Percentiles rank a stretch among this genome's conserved stretches.
Evolutionary conservation across 805 yeast species (phyloP).

Genomic region (Teunomyces barrocoloradensis): DNA sequence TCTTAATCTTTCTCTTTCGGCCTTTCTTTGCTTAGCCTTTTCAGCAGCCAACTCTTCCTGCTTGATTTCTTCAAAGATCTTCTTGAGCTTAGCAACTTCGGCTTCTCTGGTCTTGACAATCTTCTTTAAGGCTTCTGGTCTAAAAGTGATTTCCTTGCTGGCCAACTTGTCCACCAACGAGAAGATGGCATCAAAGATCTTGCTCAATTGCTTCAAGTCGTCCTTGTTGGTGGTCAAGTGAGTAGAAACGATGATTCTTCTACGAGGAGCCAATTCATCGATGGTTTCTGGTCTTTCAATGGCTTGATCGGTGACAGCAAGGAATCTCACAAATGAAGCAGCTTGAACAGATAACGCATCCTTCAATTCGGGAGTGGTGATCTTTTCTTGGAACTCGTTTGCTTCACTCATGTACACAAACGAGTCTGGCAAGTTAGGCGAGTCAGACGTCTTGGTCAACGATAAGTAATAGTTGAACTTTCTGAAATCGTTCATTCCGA

Average conservation of each 20-base stretch:
- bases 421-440: slow-evolving; percentile 63
- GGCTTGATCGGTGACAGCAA: slow-evolving; percentile 85
- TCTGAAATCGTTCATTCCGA: slow-evolving; percentile 74
- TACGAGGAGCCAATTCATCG: slow-evolving; percentile 51
- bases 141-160: slow-evolving; percentile 49
- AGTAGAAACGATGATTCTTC: slow-evolving; percentile 56
- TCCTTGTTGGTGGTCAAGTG: slow-evolving; percentile 47
- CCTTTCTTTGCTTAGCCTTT: slow-evolving; percentile 66
- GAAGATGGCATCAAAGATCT: slow-evolving; percentile 55
- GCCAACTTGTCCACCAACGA: slow-evolving; percentile 59
- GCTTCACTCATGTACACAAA: slow-evolving; percentile 89
- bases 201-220: slow-evolving; percentile 49
- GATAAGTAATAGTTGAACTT: slow-evolving; percentile 77
- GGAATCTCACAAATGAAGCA: slow-evolving; percentile 53
- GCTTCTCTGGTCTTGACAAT: slow-evolving; percentile 71
- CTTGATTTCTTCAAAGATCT: slow-evolving; percentile 60
- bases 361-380: slow-evolving; percentile 48
- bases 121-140: slow-evolving; percentile 75
- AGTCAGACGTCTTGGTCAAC: slow-evolving; percentile 78
- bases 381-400: slow-evolving; percentile 70
- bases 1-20: slow-evolving; percentile 56
- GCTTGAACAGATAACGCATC: slow-evolving; percentile 41
- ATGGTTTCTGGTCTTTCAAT: slow-evolving; percentile 63
- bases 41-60: slow-evolving; percentile 69
- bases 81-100: slow-evolving; percentile 68